Conservation (phyloP, 805 yeast species). For the Saccharomycopsis babjevae region DNA sequence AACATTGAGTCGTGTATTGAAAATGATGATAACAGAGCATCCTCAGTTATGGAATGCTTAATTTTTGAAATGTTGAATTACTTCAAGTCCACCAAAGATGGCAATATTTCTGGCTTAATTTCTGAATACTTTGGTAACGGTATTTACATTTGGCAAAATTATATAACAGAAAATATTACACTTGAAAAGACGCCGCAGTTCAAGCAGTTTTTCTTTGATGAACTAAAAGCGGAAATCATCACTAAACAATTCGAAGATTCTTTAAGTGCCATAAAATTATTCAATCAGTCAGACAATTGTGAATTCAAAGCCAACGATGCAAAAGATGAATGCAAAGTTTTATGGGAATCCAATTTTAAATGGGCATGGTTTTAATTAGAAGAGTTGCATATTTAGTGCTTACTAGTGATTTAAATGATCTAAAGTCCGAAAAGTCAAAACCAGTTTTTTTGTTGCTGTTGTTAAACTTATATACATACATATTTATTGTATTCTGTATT, state of each 20-base stretch:
- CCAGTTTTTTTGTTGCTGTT: no score
- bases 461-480: no score
- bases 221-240: constrained; percentile 22
- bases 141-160: constrained; percentile 33
- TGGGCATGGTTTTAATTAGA: constrained; percentile 37
- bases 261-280: constrained; percentile 32
- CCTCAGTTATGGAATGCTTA: constrained; percentile 11
- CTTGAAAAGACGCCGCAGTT: constrained; percentile 20
- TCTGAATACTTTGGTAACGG: constrained; percentile 20
- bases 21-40: not conserved
- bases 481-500: no score
- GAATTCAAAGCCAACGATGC: constrained; percentile 20
- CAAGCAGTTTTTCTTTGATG: constrained; percentile 15
- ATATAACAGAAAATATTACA: constrained; percentile 10
- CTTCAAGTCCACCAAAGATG: constrained; percentile 25
- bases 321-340: constrained; percentile 20
- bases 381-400: not conserved
- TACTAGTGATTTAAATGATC: no score
- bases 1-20: constrained; percentile 20
- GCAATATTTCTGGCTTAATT: constrained; percentile 26
- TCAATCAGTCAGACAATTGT: not conserved
- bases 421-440: no score
- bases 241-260: constrained; percentile 23
- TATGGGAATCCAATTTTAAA: constrained; percentile 37
- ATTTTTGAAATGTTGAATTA: constrained; percentile 19